A percentile compares a stretch with the other conserved stretches of the same genome.
phyloP scores from a whole-genome alignment of 345 rosid species.

The Brassica rapa region DNA sequence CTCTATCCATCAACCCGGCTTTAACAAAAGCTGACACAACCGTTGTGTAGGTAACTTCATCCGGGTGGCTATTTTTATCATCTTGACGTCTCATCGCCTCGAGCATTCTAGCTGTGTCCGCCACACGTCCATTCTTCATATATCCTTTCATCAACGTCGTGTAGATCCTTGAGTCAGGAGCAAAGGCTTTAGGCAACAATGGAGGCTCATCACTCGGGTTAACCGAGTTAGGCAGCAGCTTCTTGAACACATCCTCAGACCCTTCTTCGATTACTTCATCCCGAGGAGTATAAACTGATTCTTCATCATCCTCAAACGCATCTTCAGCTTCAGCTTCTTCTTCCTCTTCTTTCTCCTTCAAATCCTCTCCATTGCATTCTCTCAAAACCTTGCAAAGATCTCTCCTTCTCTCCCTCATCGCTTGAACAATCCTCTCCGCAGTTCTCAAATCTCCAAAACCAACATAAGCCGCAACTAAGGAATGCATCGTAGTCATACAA shows the following conservation, averaged over 20 bases:
- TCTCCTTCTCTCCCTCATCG: constrained; percentile 84
- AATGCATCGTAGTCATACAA: constrained; percentile 81
- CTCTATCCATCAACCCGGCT: constrained; percentile 79
- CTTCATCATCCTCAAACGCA: constrained; percentile 35
- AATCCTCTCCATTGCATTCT: constrained; percentile 52
- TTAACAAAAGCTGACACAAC: constrained; percentile 85
- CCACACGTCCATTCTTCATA: constrained; percentile 78
- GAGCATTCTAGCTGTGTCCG: constrained; percentile 70
- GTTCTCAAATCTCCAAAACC: constrained; percentile 80
- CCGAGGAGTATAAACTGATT: background rate
- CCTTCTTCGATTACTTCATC: constrained; percentile 26
- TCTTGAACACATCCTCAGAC: constrained; percentile 50
- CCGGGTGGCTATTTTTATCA: constrained; percentile 71
- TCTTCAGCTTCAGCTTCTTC: constrained; percentile 24
- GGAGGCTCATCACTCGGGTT: constrained; percentile 53
- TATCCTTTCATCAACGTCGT: constrained; percentile 95
- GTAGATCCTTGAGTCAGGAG: constrained; percentile 79
- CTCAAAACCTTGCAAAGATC: constrained; percentile 79
- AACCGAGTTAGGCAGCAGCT: constrained; percentile 66
- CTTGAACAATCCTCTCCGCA: constrained; percentile 79
- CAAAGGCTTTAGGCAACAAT: constrained; percentile 59
- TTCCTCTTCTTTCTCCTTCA: constrained; percentile 46
- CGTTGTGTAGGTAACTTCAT: constrained; percentile 87
- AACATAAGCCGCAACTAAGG: constrained; percentile 90
- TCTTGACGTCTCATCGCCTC: constrained; percentile 86